Evolutionary conservation across 148 eudicot species (phyloP).

Genomic region (Persicaria maculosa): DNA sequence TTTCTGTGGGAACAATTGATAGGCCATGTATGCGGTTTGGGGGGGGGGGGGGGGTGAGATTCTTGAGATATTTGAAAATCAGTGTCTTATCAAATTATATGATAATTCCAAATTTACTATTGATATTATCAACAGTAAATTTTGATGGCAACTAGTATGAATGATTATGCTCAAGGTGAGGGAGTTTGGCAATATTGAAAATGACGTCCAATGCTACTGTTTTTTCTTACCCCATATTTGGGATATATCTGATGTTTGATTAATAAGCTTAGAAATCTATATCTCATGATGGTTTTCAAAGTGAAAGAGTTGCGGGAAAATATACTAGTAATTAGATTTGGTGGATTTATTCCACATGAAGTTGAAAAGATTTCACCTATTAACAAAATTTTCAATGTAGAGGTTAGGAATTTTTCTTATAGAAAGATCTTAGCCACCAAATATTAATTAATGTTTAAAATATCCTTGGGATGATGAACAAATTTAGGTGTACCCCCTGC

Average conservation of each 20-base stretch:
- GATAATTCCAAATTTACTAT: no score
- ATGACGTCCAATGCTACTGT: background rate
- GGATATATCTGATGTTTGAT: background rate
- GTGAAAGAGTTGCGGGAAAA: background rate
- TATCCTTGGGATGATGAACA: background rate
- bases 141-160: background rate
- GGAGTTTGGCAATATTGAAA: slow-evolving; percentile 1
- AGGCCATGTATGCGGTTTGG: no score
- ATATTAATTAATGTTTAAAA: no score
- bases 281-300: background rate
- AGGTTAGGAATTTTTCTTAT: no score
- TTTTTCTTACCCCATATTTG: background rate
- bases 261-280: background rate
- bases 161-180: background rate
- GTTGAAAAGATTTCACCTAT: no score
- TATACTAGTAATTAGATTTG: no score
- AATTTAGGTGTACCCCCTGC: slow-evolving; percentile 4
- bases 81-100: background rate
- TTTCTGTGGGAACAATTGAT: no score
- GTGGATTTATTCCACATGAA: no score
- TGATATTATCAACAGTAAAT: no score
- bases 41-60: background rate
- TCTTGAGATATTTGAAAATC: background rate
- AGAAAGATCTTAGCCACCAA: background rate
- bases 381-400: no score